Conservation (phyloP, 768 basidiomycete genomes). For the Rhizopogon roseolus region DNA sequence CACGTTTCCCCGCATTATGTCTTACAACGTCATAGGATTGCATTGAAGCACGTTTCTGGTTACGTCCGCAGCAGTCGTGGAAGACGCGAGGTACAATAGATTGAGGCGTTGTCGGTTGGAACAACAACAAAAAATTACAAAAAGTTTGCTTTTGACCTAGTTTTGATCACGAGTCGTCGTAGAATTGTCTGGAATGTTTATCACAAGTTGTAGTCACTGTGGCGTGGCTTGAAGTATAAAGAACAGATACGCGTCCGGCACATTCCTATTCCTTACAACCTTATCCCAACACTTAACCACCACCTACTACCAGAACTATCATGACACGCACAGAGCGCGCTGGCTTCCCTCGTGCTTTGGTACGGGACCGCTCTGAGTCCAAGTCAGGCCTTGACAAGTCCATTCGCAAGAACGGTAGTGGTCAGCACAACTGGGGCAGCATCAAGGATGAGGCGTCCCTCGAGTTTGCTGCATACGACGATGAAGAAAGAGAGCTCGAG, state of each 20-base stretch:
- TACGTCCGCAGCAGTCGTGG: neutral
- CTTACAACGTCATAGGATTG: neutral
- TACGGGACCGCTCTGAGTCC: constrained; percentile 75
- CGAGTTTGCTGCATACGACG: constrained; percentile 53
- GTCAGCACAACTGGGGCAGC: constrained; percentile 84
- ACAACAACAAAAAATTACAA: neutral
- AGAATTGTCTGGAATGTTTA: constrained; percentile 1
- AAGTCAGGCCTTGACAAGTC: constrained; percentile 71
- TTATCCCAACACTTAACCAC: neutral
- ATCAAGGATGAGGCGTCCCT: constrained; percentile 57
- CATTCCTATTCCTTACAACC: neutral
- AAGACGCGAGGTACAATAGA: neutral
- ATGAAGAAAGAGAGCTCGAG: constrained; percentile 46
- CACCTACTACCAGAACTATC: neutral
- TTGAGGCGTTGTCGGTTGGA: neutral
- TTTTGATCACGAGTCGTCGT: constrained; percentile 5
- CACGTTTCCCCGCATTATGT: constrained; percentile 24
- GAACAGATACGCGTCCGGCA: constrained; percentile 1
- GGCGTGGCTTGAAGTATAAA: constrained; percentile 16
- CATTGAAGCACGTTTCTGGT: neutral
- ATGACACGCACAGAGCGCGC: constrained; percentile 81
- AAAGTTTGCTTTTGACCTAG: neutral
- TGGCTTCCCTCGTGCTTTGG: constrained; percentile 62
- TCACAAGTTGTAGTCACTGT: neutral
- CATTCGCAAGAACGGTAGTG: constrained; percentile 75